A percentile compares a stretch with the other conserved stretches of the same genome.
Conservation (phyloP, 192 early-diverging fungal species). For the Jimgerdemannia flammicorona region DNA sequence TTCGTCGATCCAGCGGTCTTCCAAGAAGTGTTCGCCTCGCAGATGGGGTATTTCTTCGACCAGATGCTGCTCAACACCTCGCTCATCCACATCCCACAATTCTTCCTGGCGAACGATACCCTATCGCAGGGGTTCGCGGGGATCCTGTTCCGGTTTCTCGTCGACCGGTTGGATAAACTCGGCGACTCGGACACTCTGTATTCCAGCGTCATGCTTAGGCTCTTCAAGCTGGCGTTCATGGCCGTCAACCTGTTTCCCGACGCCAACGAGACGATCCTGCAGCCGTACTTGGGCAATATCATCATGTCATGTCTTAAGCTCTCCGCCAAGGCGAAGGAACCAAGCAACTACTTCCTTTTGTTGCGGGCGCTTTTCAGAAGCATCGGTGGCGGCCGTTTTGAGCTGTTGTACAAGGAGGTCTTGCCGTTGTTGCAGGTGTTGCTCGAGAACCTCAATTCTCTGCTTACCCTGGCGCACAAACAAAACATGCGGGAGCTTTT, state of each 20-base stretch:
- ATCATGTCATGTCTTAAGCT: conserved; percentile 87
- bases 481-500: conserved; percentile 92
- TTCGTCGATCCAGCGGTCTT: conserved; percentile 84
- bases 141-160: conserved; percentile 70
- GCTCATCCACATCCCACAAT: conserved; percentile 82
- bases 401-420: conserved; percentile 94
- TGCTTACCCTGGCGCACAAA: conserved; percentile 74
- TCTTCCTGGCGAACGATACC: conserved; percentile 77
- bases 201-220: conserved; percentile 74
- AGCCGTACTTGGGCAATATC: conserved; percentile 89
- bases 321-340: conserved; percentile 77
- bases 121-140: conserved; percentile 77
- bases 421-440: conserved; percentile 89
- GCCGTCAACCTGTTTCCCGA: conserved; percentile 90
- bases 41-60: conserved; percentile 84
- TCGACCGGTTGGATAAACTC: conserved; percentile 73
- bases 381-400: conserved; percentile 96
- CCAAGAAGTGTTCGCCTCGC: conserved; percentile 92
- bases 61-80: conserved; percentile 74
- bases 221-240: conserved; percentile 94
- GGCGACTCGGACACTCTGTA: conserved; percentile 63
- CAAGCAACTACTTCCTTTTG: conserved; percentile 90
- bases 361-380: conserved; percentile 89
- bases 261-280: conserved; percentile 85
- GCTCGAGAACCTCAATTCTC: conserved; percentile 84